Percentiles rank a stretch among this genome's conserved stretches.
These are phyloP conservation scores for Annulohypoxylon maeteangense DNA, from an alignment of 495 filamentous ascomycete species.

Conservation along the genomic window DNA sequence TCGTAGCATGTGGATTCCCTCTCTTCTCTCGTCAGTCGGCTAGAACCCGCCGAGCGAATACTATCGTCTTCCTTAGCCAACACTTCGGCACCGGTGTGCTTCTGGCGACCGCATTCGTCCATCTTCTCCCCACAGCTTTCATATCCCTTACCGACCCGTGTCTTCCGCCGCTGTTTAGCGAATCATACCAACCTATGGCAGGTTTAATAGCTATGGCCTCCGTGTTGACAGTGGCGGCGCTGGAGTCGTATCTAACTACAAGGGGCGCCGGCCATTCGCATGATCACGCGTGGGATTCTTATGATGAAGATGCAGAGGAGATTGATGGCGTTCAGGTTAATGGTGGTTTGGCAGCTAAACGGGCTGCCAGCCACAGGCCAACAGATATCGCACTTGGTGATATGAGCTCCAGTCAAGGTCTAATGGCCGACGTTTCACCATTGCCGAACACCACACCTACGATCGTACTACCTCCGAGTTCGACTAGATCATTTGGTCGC, in stretches of 20 bases:
- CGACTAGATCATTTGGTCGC: slow-evolving; percentile 8
- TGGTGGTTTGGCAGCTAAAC: slow-evolving; percentile 40
- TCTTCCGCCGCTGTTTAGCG: slow-evolving; percentile 77
- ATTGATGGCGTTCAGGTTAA: slow-evolving; percentile 29
- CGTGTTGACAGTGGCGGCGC: slow-evolving; percentile 75
- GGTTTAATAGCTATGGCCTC: slow-evolving; percentile 82
- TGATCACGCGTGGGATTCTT: slow-evolving; percentile 55
- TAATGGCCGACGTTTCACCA: slow-evolving; percentile 61
- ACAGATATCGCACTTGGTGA: slow-evolving; percentile 57
- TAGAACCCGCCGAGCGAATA: slow-evolving; percentile 55
- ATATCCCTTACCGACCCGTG: slow-evolving; percentile 82
- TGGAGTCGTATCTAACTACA: slow-evolving; percentile 80
- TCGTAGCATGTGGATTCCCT: slow-evolving; percentile 68
- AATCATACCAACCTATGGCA: slow-evolving; percentile 77
- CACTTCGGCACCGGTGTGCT: slow-evolving; percentile 90
- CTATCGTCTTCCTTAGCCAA: slow-evolving; percentile 76
- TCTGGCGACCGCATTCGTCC: slow-evolving; percentile 90
- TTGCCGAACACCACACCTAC: slow-evolving; percentile 56
- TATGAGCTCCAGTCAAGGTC: slow-evolving; percentile 55
- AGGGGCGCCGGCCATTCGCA: slow-evolving; percentile 65
- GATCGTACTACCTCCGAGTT: slow-evolving; percentile 21
- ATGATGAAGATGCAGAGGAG: slow-evolving; percentile 50
- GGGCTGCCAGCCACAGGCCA: slow-evolving; percentile 46
- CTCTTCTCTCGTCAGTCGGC: slow-evolving; percentile 64
- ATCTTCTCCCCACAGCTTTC: slow-evolving; percentile 85